phyloP scores from a whole-genome alignment of 345 rosid genomes.

The Capsella bursapastoris region DNA sequence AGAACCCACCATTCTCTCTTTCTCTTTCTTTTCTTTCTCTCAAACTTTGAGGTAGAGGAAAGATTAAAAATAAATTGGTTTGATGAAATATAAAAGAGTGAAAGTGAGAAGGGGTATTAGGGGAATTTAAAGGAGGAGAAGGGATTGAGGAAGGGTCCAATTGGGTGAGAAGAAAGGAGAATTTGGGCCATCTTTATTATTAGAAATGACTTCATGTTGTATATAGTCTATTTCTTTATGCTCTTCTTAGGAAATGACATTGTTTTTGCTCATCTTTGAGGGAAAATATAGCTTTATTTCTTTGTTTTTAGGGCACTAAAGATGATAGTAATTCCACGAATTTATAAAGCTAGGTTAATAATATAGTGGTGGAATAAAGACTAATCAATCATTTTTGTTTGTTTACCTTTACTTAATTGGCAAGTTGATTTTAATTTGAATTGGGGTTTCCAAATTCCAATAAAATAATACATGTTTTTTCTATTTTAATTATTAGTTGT shows the following conservation, averaged over 20 bases:
- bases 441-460: constrained; percentile 12
- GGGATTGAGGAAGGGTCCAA: constrained; percentile 39
- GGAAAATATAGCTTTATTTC: constrained; percentile 19
- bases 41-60: constrained; percentile 41
- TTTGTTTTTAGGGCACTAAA: constrained; percentile 40
- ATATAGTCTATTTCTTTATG: constrained; percentile 11
- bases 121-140: constrained; percentile 48
- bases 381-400: constrained; percentile 44
- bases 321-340: constrained; percentile 34
- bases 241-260: constrained; percentile 26
- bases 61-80: neutral
- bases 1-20: constrained; percentile 66
- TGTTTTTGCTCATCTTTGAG: neutral
- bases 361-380: constrained; percentile 48
- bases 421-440: constrained; percentile 33
- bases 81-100: constrained; percentile 35
- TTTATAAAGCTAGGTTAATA: constrained; percentile 37
- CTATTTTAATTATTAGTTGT: too few species aligned
- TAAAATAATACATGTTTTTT: neutral
- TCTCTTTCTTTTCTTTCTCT: constrained; percentile 35
- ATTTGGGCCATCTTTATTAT: constrained; percentile 46
- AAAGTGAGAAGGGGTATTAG: constrained; percentile 47
- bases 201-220: constrained; percentile 56
- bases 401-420: constrained; percentile 44
- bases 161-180: constrained; percentile 50